Evolutionary conservation across 1,139 yeast species (phyloP), one percentile per base, ranked within the genome.

Genomic region (Nakaseomyces uthaithaninus): DNA sequence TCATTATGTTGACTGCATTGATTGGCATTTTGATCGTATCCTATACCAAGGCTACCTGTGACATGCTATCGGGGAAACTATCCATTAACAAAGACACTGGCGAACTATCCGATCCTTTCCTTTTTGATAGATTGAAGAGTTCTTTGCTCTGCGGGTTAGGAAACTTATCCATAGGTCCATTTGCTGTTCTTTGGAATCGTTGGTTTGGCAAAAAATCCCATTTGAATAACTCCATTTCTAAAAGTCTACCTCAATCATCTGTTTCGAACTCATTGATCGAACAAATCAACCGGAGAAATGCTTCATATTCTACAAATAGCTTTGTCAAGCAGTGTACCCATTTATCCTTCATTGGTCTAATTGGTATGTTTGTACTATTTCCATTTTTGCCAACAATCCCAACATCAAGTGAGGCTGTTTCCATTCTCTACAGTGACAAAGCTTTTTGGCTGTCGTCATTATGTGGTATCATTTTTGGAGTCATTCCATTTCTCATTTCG

Each of bases 81-180:
- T 46, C 55, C 7, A 42, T 53, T 14, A 53, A 54, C 37, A 42
- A 44, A 36, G 49, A 45, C 19, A 54, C 58, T 2, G 56, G 56
- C 19, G 58, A 54, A 41, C 47, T 53, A 12, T 46, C 45, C 26
- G 60, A 56, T 42, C 60, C 60, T 7, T 56, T 53, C 36, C 45
- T 56, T 17, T 56, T 56, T 31, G 58, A 55, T 40, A 49, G 60
- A 43, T 43, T 56, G 20, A 54, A 54, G 37, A 57, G 58, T 12
- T 48, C 55, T 14, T 45, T 56, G 33, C 43, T 55, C 25, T 51
- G 55, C 33, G 60, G 60, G 3, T 37, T 56, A 12, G 50, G 56
- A 28, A 45, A 55, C 12, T 43, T 55, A 27, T 28, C 52, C 3
- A 47, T 52, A 15, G 59, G 60, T 6, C 59, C 59, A 16, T 50